A percentile compares a stretch with the other conserved stretches of the same genome.
Evolutionary conservation across 2,329 filamentous ascomycete species (phyloP).

Genomic region (Exophiala bonariae): DNA sequence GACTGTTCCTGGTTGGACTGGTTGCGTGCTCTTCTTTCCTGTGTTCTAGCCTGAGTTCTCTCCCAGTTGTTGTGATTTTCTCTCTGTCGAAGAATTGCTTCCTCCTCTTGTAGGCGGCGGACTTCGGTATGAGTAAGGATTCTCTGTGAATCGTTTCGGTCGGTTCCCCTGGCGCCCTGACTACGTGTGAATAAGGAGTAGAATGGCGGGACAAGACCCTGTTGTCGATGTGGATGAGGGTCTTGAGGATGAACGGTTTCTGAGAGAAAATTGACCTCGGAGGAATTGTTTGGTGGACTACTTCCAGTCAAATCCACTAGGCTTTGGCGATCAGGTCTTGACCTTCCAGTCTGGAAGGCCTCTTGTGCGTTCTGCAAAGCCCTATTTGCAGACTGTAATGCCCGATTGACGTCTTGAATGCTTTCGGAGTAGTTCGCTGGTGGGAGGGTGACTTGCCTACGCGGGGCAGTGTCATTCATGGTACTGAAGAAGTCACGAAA

Average conservation of each 20-base stretch:
- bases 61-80: slow-evolving; percentile 25
- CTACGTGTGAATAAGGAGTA: too few species aligned
- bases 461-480: slow-evolving; percentile 14
- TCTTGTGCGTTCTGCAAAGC: slow-evolving; percentile 26
- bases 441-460: slow-evolving; percentile 18
- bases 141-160: too few species aligned
- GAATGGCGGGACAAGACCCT: slow-evolving; percentile 25
- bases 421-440: slow-evolving; percentile 16
- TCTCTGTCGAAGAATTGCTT: slow-evolving; percentile 24
- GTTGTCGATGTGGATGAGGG: slow-evolving; percentile 5
- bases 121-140: slow-evolving; percentile 4
- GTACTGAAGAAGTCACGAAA: slow-evolving; percentile 24
- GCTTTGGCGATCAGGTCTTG: slow-evolving; percentile 2
- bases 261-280: slow-evolving; percentile 22
- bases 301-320: slow-evolving; percentile 21
- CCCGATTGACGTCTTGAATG: slow-evolving; percentile 19
- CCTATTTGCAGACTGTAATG: slow-evolving; percentile 23
- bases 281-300: slow-evolving; percentile 12
- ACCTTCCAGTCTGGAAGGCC: slow-evolving; percentile 22
- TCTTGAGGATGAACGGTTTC: slow-evolving; percentile 27
- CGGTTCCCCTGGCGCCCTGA: too few species aligned
- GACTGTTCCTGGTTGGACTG: slow-evolving; percentile 2
- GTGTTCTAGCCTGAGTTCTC: slow-evolving; percentile 20
- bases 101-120: slow-evolving; percentile 15
- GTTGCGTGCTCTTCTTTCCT: slow-evolving; percentile 5